Evolutionary conservation across 495 filamentous ascomycete species (phyloP).

Genomic region (Talaromyces borbonicus): DNA sequence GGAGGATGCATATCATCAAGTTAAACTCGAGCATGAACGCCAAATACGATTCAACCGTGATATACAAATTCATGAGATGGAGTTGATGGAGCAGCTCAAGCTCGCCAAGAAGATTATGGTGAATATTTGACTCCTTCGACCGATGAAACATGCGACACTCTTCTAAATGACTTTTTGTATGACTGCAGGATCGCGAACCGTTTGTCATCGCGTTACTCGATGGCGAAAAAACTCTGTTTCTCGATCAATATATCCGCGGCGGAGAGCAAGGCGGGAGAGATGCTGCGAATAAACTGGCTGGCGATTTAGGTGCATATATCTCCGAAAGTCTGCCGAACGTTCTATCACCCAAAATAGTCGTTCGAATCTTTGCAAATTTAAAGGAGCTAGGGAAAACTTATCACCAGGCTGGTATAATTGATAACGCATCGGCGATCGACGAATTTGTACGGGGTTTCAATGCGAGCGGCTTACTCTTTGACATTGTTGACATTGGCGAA

Average conservation of each 20-base stretch:
- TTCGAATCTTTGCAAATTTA: constrained; percentile 61
- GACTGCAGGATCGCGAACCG: constrained; percentile 56
- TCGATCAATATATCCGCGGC: constrained; percentile 50
- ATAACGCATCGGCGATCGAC: constrained; percentile 41
- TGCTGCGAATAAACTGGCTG: constrained; percentile 54
- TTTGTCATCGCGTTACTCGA: constrained; percentile 71
- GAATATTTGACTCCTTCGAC: not conserved
- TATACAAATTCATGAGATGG: constrained; percentile 42
- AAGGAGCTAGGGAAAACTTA: constrained; percentile 53
- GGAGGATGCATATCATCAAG: constrained; percentile 36
- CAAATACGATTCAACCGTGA: constrained; percentile 48
- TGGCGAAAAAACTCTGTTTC: constrained; percentile 69
- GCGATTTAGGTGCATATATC: constrained; percentile 40
- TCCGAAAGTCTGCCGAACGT: constrained; percentile 36
- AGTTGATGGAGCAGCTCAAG: constrained; percentile 42
- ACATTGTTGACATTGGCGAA: constrained; percentile 65
- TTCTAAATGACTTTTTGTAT: not conserved
- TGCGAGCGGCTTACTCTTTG: constrained; percentile 56
- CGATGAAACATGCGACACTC: not conserved
- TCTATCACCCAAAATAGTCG: constrained; percentile 50
- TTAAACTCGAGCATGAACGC: constrained; percentile 43
- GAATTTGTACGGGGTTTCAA: constrained; percentile 73
- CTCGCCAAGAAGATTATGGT: constrained; percentile 43
- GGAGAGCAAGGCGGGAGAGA: constrained; percentile 61
- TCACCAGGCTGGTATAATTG: constrained; percentile 43